These are phyloP conservation scores for Candida chauliodis DNA, from an alignment of 805 yeast genomes.

Conservation along the genomic window DNA sequence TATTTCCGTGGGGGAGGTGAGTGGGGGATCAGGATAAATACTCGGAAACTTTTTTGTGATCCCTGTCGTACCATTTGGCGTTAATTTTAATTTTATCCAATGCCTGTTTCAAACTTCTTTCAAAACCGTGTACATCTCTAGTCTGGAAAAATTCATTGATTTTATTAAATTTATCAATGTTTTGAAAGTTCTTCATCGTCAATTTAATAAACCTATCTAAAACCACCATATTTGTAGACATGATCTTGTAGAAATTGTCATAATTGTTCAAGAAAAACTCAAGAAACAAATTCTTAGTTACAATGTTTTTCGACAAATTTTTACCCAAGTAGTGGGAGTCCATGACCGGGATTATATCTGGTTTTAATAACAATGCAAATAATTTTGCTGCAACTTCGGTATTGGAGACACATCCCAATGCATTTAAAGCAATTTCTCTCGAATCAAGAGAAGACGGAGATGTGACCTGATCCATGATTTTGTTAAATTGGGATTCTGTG, in stretches of 20 bases:
- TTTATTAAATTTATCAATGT: slow-evolving; percentile 29
- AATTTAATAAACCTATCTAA: slow-evolving; percentile 44
- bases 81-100: slow-evolving; percentile 52
- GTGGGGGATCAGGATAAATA: slow-evolving; percentile 5
- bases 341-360: slow-evolving; percentile 50
- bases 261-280: slow-evolving; percentile 47
- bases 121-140: slow-evolving; percentile 44
- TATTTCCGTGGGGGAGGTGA: slow-evolving; percentile 3
- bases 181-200: slow-evolving; percentile 38
- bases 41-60: slow-evolving; percentile 33
- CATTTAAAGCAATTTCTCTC: slow-evolving; percentile 53
- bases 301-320: slow-evolving; percentile 45
- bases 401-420: slow-evolving; percentile 48
- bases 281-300: slow-evolving; percentile 46
- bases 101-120: slow-evolving; percentile 53
- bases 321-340: slow-evolving; percentile 52
- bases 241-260: slow-evolving; percentile 37
- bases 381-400: slow-evolving; percentile 34
- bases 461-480: slow-evolving; percentile 44
- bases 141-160: slow-evolving; percentile 27
- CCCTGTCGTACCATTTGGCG: slow-evolving; percentile 50
- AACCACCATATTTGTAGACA: slow-evolving; percentile 49
- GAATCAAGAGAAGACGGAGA: slow-evolving; percentile 55
- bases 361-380: slow-evolving; percentile 38
- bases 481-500: slow-evolving; percentile 31